phyloP scores from a whole-genome alignment of 1,284 basidiomycete genomes.

The Ceratobasidium sp. region DNA sequence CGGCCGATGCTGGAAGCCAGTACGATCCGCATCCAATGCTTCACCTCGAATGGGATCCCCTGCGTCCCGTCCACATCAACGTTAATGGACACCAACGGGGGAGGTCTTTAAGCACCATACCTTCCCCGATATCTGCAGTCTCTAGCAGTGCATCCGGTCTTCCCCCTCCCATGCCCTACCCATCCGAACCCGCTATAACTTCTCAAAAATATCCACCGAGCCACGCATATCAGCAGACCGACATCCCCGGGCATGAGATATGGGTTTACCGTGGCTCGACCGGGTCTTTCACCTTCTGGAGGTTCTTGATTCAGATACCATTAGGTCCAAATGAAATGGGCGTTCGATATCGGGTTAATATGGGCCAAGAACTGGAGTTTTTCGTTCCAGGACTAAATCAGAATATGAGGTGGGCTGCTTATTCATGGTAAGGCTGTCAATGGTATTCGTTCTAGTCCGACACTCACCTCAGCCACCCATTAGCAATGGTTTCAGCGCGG shows the following conservation, averaged over 20 bases:
- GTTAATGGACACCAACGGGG: background rate
- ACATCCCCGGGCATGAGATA: constrained; percentile 71
- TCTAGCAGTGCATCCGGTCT: background rate
- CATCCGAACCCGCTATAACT: background rate
- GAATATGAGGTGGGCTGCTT: constrained; percentile 89
- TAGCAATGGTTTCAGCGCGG: constrained; percentile 76
- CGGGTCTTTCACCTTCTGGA: constrained; percentile 88
- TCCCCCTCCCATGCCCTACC: constrained; percentile 14
- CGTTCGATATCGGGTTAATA: constrained; percentile 63
- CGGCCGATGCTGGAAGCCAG: constrained; percentile 77
- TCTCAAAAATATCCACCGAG: constrained; percentile 12
- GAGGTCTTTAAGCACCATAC: constrained; percentile 11
- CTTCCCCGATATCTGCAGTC: constrained; percentile 1
- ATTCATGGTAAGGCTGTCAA: constrained; percentile 64
- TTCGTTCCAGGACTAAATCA: constrained; percentile 79
- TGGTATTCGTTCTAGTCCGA: background rate
- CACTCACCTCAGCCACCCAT: constrained; percentile 1
- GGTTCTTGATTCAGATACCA: constrained; percentile 87
- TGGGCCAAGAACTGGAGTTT: constrained; percentile 79
- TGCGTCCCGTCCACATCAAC: constrained; percentile 46
- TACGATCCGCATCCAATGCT: constrained; percentile 79
- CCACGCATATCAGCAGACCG: constrained; percentile 18
- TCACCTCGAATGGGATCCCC: constrained; percentile 78
- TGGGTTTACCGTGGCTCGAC: constrained; percentile 70
- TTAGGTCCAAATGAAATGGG: constrained; percentile 73